Base-by-base conservation (phyloP, 352 stramenopile genomes). In the Pythium apleroticum region DNA sequence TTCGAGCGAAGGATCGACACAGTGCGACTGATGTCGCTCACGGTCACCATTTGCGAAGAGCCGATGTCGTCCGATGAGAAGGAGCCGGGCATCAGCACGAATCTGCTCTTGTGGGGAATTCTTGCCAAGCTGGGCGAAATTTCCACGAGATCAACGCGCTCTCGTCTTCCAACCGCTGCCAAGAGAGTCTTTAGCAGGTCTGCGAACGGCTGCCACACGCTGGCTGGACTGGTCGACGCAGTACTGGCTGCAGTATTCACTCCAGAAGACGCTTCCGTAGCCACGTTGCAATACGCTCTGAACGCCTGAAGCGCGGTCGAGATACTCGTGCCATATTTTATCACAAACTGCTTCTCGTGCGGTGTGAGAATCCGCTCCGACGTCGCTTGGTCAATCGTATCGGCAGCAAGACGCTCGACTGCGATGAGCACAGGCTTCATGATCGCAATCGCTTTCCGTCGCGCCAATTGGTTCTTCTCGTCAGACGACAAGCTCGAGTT, bases 361-460 rank as follows among this genome's bases (percentile, higher is more conserved):
- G 81, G 78, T 20, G 84, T 91, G 19, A 88, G 46, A 7, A 70
- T 64, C 14, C 52, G 48, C 10, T 64, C 63, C 41, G 62, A 52
- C 12, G 53, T 35, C 6, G 58, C 45, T 57, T 27, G 58, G n/a
- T 75, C 80, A 50, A 77, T 83, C 11, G 86, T 96, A 57, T 93
- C 80, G 3, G 69, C 72, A 75, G 83, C 88, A 1, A 95, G 35
- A 6, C 68, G 71, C 31, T 93, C 81, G 22, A 95, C 65, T 0
- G 76, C 78, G 22, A 90, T 65, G 10, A 94, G 57, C 19, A 96
- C 84, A 27, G 86, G 86, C 37, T 89, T 90, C 83, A 96, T 90
- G 58, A 95, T 91, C 5, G 88, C 88, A 35, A 90, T 74, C 63
- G 90, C 71, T 59, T 93, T 95, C 20, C 83, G 69, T 37, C 85